phyloP scores from a whole-genome alignment of 164 flowering plant species.

The Vitis labrusca region DNA sequence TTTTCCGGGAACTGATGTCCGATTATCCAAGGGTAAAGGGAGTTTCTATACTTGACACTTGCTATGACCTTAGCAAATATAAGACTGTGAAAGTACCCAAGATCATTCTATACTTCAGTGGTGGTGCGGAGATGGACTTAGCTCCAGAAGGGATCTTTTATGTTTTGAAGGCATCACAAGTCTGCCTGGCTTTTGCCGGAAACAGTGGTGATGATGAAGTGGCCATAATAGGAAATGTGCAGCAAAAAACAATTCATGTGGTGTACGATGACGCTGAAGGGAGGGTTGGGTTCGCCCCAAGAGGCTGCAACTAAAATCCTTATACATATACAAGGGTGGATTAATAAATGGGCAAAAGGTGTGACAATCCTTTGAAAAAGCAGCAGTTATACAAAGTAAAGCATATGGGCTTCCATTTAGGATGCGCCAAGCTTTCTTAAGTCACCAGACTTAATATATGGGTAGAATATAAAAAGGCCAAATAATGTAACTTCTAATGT shows the following conservation, averaged over 20 bases:
- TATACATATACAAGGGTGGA: too few species aligned
- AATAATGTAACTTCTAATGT: too few species aligned
- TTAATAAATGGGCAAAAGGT: too few species aligned
- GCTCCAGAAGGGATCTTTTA: slow-evolving; percentile 24
- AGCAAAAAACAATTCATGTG: slow-evolving; percentile 41
- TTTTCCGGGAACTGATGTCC: slow-evolving; percentile 37
- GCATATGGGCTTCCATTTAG: too few species aligned
- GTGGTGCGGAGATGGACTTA: slow-evolving; percentile 15
- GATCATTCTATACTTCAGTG: slow-evolving; percentile 29
- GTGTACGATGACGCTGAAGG: slow-evolving; percentile 37
- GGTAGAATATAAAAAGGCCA: too few species aligned
- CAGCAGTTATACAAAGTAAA: too few species aligned
- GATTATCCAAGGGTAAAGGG: slow-evolving; percentile 38
- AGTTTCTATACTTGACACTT: slow-evolving; percentile 59
- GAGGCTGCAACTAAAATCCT: slow-evolving; percentile 8
- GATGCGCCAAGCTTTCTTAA: too few species aligned
- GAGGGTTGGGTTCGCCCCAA: slow-evolving; percentile 36
- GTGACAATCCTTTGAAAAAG: too few species aligned
- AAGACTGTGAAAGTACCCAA: slow-evolving; percentile 22
- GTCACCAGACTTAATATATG: too few species aligned
- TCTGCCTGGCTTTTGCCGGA: slow-evolving; percentile 45
- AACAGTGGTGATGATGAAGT: slow-evolving; percentile 16
- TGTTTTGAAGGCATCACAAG: slow-evolving; percentile 14
- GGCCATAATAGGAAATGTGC: slow-evolving; percentile 45
- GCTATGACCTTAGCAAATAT: slow-evolving; percentile 44